Base-by-base conservation (phyloP, 352 stramenopile species). In the Globisporangium mamillatum region DNA sequence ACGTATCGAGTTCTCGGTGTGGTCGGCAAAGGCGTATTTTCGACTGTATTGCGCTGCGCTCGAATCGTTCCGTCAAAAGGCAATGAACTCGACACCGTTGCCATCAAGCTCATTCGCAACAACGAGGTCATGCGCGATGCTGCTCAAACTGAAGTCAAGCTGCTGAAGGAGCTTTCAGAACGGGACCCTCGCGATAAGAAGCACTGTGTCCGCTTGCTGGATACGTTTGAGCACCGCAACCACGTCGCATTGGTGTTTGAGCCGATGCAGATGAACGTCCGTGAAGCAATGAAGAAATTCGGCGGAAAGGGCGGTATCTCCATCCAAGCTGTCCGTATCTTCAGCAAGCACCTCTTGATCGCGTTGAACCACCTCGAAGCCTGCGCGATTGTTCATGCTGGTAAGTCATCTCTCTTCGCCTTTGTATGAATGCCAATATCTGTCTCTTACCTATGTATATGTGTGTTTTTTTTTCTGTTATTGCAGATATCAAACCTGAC, bases 81-180 rank as follows among this genome's bases (percentile, higher is more conserved):
- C 12, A 50, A 63, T 36, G 59, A 64, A 20, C 60, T 76, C 44
- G 58, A 84, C 5, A 56, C 81, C 2, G 89, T 97, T 4, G 89
- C 89, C 6, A 72, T 97, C 61, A 97, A 97, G 60, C 76, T 98
- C 5, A 93, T 97, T 70, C 88, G 98, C 10, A 98, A 97, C 79
- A 99, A 99, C 74, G 97, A 99, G 59, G 91, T 97, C 22, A 99
- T 99, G 97, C 88, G 90, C 6, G 98, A 99, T 62, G 97, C 97
- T 2, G 96, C 96, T 3, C 76, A 96, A 69, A 93, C 75, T 0
- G 93, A 98, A 67, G 73, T 96, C 16, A 81, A 76, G 55, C 67
- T 98, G 2, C 69, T 98, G n/a, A 79, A 84, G 0, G 80, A 94
- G 54, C 72, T 98, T 3, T 71, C 83, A 0, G 75, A 75, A n/a